These are phyloP conservation scores for Ettlia oleoabundans DNA, from an alignment of 139 green algal species.

Conservation along the genomic window DNA sequence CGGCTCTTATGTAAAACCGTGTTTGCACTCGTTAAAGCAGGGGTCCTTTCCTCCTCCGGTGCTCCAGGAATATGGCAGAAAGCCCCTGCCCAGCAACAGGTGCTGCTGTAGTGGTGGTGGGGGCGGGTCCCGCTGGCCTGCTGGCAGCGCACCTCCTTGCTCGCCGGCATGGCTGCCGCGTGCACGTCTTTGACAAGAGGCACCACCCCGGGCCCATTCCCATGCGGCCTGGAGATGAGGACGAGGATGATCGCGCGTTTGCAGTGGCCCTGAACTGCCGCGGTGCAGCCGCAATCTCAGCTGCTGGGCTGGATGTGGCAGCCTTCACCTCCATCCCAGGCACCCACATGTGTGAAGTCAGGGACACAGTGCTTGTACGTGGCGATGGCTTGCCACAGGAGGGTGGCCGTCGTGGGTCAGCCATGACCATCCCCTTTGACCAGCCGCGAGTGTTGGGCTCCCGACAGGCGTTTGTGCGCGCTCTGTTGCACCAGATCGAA, in stretches of 20 bases:
- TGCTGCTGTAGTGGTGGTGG: conserved; percentile 2
- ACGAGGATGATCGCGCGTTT: conserved; percentile 4
- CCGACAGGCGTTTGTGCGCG: conserved; percentile 1
- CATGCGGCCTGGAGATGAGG: neutral
- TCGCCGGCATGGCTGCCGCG: neutral
- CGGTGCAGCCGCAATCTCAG: neutral
- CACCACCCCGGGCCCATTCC: conserved; percentile 1
- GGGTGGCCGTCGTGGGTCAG: neutral
- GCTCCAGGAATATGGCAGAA: no score
- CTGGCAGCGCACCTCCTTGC: conserved; percentile 4
- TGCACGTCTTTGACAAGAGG: conserved; percentile 3
- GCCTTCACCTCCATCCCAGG: neutral
- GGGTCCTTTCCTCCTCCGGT: no score
- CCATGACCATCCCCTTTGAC: neutral
- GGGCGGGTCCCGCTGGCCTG: conserved; percentile 2
- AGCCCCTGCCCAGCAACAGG: neutral
- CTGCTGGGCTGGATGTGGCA: neutral
- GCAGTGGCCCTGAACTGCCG: conserved; percentile 5
- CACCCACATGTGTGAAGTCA: neutral
- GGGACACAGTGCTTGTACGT: neutral
- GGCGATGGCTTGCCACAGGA: neutral
- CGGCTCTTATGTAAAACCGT: no score
- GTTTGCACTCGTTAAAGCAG: no score
- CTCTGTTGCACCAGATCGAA: conserved; percentile 8
- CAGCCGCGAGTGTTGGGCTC: conserved; percentile 7